These are phyloP conservation scores for Phytophthora brassicae DNA, from an alignment of 352 stramenopile genomes.

Conservation along the genomic window DNA sequence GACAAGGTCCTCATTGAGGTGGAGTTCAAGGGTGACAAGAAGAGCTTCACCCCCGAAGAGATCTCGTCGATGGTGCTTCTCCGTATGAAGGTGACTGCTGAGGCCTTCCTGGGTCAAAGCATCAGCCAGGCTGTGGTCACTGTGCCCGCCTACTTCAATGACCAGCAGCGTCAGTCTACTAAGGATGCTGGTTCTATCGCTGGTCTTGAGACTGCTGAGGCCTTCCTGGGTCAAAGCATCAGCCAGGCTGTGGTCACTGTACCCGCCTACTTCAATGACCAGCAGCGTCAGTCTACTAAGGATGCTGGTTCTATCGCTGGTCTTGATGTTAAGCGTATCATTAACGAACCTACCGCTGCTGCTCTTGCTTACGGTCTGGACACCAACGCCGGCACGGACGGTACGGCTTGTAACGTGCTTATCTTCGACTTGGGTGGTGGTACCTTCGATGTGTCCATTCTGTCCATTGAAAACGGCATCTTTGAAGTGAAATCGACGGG, in stretches of 20 bases:
- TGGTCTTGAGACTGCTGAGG: conserved; percentile 71
- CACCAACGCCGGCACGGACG: conserved; percentile 83
- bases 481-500: conserved; percentile 97
- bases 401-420: conserved; percentile 93
- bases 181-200: conserved; percentile 72
- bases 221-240: conserved; percentile 71
- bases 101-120: conserved; percentile 73
- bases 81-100: conserved; percentile 83
- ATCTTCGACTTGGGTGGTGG: conserved; percentile 97
- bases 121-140: conserved; percentile 71
- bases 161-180: conserved; percentile 72
- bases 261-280: conserved; percentile 77
- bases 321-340: conserved; percentile 85
- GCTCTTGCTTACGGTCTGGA: conserved; percentile 95
- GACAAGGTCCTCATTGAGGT: conserved; percentile 86
- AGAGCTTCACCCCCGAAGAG: conserved; percentile 88
- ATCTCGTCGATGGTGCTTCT: conserved; percentile 86
- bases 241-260: conserved; percentile 69
- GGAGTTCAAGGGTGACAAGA: conserved; percentile 78
- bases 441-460: conserved; percentile 95
- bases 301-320: conserved; percentile 67
- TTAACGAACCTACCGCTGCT: conserved; percentile 97
- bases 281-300: conserved; percentile 76
- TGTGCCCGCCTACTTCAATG: conserved; percentile 75
- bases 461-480: conserved; percentile 97